Conservation (phyloP, 2,329 filamentous ascomycete genomes). For the Alternaria gaisen region DNA sequence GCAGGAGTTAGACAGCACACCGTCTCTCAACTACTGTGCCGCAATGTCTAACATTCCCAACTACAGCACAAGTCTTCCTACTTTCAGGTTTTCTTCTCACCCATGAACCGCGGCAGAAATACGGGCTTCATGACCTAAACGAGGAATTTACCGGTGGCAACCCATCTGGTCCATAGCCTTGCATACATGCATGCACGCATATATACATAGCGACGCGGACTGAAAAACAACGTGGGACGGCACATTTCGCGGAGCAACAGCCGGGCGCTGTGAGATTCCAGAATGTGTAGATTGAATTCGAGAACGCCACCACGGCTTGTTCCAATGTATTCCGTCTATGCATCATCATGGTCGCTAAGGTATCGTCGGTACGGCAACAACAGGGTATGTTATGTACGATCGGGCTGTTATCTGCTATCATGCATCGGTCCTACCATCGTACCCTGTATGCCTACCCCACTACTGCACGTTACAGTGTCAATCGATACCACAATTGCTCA, state of each 20-base stretch:
- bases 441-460: not conserved
- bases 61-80: not conserved
- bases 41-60: not conserved
- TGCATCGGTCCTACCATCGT: not conserved
- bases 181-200: not conserved
- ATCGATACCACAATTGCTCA: not conserved
- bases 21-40: not conserved
- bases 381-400: not conserved
- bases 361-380: not conserved
- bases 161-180: not conserved
- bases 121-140: not conserved
- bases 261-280: not conserved
- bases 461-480: constrained; percentile 2
- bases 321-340: not conserved
- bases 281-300: not conserved
- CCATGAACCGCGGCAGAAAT: not conserved
- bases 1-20: not conserved
- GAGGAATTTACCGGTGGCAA: not conserved
- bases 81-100: not conserved
- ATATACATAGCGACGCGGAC: not conserved
- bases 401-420: constrained; percentile 2
- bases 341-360: not conserved
- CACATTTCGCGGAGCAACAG: not conserved
- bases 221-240: not conserved
- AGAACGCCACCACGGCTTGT: not conserved